phyloP scores from a whole-genome alignment of 2,329 filamentous ascomycete species.

The Botryotinia globosa region DNA sequence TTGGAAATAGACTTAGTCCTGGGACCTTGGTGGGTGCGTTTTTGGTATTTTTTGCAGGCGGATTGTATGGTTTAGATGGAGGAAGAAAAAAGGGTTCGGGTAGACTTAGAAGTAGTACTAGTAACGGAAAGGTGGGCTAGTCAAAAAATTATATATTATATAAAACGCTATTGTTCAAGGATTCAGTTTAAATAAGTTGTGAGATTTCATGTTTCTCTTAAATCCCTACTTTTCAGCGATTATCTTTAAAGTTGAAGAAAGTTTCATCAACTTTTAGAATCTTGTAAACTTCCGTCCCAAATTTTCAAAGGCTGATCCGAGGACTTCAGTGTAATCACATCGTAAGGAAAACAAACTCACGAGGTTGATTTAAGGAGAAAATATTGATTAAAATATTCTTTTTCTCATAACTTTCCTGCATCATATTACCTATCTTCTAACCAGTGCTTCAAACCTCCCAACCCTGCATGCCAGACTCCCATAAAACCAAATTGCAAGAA shows the following conservation, averaged over 20 bases:
- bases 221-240: background rate
- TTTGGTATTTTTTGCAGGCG: conserved; percentile 88
- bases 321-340: background rate
- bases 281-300: background rate
- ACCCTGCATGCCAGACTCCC: background rate
- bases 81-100: conserved; percentile 9
- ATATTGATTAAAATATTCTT: background rate
- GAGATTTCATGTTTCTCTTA: background rate
- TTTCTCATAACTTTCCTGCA: background rate
- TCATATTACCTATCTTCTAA: background rate
- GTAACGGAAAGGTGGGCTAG: conserved; percentile 19
- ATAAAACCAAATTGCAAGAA: background rate
- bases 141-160: conserved; percentile 10
- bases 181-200: background rate
- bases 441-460: background rate
- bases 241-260: background rate
- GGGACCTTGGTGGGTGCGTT: conserved; percentile 78
- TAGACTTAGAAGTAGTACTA: conserved; percentile 13
- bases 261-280: background rate
- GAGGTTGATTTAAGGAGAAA: background rate
- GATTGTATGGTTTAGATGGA: conserved; percentile 77
- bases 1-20: conserved; percentile 76
- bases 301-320: background rate
- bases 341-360: background rate
- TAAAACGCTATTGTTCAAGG: background rate